These are phyloP conservation scores for Epichloe sibirici DNA, from an alignment of 2,329 filamentous ascomycete genomes.

Conservation along the genomic window DNA sequence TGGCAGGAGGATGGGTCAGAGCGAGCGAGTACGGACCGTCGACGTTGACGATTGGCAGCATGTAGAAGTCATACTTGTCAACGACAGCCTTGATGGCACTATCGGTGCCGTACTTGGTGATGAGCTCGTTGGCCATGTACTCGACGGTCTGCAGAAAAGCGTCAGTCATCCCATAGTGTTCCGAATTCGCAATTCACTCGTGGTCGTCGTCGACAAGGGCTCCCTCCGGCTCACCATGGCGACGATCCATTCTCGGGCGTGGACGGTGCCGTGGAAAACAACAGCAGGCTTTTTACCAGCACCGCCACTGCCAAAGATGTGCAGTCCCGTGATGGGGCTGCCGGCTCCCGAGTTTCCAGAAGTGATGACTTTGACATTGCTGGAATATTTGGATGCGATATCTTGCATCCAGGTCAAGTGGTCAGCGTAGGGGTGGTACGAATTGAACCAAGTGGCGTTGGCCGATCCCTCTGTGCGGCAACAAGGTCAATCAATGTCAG, in stretches of 20 bases:
- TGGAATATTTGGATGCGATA: slow-evolving; percentile 27
- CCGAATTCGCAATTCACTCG: too few species aligned
- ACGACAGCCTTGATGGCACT: slow-evolving; percentile 31
- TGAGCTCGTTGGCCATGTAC: slow-evolving; percentile 38
- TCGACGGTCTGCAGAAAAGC: slow-evolving; percentile 23
- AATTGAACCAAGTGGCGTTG: slow-evolving; percentile 35
- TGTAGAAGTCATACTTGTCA: slow-evolving; percentile 53
- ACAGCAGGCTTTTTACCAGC: slow-evolving; percentile 37
- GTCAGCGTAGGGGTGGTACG: slow-evolving; percentile 39
- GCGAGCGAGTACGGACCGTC: slow-evolving; percentile 31
- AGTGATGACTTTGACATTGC: slow-evolving; percentile 34
- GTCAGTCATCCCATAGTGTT: not conserved
- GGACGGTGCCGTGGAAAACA: slow-evolving; percentile 44
- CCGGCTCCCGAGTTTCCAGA: slow-evolving; percentile 35
- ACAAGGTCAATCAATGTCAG: too few species aligned
- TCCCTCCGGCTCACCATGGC: slow-evolving; percentile 29
- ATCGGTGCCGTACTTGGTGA: slow-evolving; percentile 30
- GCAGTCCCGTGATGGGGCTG: slow-evolving; percentile 47
- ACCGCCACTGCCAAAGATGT: slow-evolving; percentile 36
- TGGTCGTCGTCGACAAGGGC: not conserved
- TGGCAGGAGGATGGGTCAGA: too few species aligned
- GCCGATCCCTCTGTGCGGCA: slow-evolving; percentile 11
- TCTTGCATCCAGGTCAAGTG: slow-evolving; percentile 37
- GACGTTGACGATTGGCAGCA: slow-evolving; percentile 50
- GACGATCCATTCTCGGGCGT: slow-evolving; percentile 49